These are phyloP conservation scores for Pseudogymnoascus verrucosus DNA, from an alignment of 2,329 filamentous ascomycete genomes.

Conservation along the genomic window DNA sequence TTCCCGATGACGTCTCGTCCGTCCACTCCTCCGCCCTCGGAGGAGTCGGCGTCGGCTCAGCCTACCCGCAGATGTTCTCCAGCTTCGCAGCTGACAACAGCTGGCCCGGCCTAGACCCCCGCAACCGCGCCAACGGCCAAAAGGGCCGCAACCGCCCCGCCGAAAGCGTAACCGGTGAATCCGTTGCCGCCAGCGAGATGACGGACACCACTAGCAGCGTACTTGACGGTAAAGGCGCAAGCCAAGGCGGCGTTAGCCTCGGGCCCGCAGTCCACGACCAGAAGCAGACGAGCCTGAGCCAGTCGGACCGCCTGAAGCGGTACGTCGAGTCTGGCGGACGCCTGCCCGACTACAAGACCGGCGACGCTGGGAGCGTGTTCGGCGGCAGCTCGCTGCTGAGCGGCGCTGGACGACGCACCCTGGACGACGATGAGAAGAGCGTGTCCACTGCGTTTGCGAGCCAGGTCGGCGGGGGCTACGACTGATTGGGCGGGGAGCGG, in stretches of 20 bases:
- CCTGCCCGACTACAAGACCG: slow-evolving; percentile 43
- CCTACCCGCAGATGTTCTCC: slow-evolving; percentile 92
- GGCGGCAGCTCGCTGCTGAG: slow-evolving; percentile 45
- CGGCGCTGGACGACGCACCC: slow-evolving; percentile 29
- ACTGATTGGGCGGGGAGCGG: slow-evolving; percentile 24
- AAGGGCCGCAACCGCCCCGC: slow-evolving; percentile 60
- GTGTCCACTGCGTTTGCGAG: slow-evolving; percentile 95
- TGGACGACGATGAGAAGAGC: slow-evolving; percentile 94
- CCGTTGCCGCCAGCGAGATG: slow-evolving; percentile 81
- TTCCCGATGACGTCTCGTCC: slow-evolving; percentile 93
- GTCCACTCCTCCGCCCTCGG: slow-evolving; percentile 88
- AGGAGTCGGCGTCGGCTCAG: slow-evolving; percentile 67
- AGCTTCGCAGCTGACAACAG: slow-evolving; percentile 72
- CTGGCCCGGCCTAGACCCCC: slow-evolving; percentile 74
- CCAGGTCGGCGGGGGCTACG: slow-evolving; percentile 59
- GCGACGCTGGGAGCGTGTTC: slow-evolving; percentile 57
- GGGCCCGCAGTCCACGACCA: slow-evolving; percentile 32
- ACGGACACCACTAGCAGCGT: slow-evolving; percentile 77
- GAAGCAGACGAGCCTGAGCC: slow-evolving; percentile 67
- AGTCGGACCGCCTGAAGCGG: slow-evolving; percentile 85
- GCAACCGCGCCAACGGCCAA: slow-evolving; percentile 54
- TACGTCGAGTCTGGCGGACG: slow-evolving; percentile 84
- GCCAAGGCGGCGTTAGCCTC: slow-evolving; percentile 82
- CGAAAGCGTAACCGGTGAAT: slow-evolving; percentile 83
- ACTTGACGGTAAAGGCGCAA: slow-evolving; percentile 64